Evolutionary conservation across 371 early-diverging fungal species (phyloP).

Genomic region (Caulochytrium protostelioides): DNA sequence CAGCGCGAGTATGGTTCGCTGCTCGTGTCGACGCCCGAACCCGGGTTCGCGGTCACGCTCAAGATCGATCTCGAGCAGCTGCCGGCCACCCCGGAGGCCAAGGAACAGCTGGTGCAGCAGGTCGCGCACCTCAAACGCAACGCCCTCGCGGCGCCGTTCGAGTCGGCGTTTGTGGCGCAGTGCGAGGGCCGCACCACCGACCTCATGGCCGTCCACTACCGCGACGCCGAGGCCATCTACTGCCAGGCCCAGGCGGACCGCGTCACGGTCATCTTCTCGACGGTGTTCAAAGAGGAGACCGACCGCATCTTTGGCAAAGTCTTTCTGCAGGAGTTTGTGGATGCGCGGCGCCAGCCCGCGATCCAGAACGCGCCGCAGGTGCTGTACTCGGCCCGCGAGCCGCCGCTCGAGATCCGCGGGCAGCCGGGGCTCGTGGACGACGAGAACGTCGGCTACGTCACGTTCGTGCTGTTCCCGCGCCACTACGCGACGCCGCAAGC

Average conservation of each 20-base stretch:
- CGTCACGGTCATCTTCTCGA: conserved; percentile 89
- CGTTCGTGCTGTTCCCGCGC: conserved; percentile 88
- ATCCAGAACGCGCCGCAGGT: conserved; percentile 91
- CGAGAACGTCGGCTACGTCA: conserved; percentile 68
- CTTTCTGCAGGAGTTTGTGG: conserved; percentile 92
- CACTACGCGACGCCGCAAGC: conserved; percentile 51
- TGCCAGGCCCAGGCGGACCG: conserved; percentile 73
- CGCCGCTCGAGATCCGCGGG: conserved; percentile 78
- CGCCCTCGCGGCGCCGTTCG: conserved; percentile 78
- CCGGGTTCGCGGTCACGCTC: conserved; percentile 63
- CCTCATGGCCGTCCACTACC: conserved; percentile 74
- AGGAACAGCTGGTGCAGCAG: conserved; percentile 49
- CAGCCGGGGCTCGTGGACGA: conserved; percentile 46
- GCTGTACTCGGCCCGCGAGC: conserved; percentile 70
- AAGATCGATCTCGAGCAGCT: conserved; percentile 54
- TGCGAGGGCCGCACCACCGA: conserved; percentile 45
- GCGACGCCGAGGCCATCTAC: conserved; percentile 80
- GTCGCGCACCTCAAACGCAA: conserved; percentile 75
- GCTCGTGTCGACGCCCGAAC: conserved; percentile 35
- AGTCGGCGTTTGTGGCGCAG: conserved; percentile 68
- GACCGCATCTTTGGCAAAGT: conserved; percentile 87
- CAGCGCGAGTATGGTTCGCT: conserved; percentile 48
- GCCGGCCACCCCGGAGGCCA: conserved; percentile 24
- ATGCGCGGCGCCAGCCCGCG: conserved; percentile 71
- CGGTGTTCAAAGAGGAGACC: conserved; percentile 86